Conservation (phyloP, 2,329 filamentous ascomycete species). For the Cladorrhinum sp. region DNA sequence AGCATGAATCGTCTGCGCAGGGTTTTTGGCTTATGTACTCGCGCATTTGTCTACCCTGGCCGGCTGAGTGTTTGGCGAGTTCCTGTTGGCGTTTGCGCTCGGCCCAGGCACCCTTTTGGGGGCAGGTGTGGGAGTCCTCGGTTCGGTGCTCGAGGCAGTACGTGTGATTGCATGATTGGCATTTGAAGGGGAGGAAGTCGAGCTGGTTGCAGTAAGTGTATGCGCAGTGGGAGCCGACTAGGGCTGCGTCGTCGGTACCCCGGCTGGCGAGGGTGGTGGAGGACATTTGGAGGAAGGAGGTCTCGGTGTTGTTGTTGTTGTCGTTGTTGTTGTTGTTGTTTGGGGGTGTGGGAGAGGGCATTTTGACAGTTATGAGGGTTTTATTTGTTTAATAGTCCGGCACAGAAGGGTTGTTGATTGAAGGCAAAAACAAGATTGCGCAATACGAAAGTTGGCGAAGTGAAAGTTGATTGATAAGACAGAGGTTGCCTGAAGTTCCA, state of each 20-base stretch:
- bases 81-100: conserved; percentile 53
- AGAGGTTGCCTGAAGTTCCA: not conserved
- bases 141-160: conserved; percentile 94
- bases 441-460: not conserved
- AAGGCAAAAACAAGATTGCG: not conserved
- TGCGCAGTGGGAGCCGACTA: conserved; percentile 89
- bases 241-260: conserved; percentile 69
- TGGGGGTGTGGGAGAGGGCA: conserved; percentile 50
- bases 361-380: conserved; percentile 32
- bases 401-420: too few species aligned
- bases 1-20: conserved; percentile 65
- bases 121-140: conserved; percentile 74
- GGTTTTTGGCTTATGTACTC: conserved; percentile 61
- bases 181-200: conserved; percentile 93
- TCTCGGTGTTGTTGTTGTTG: conserved; percentile 33
- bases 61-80: conserved; percentile 51
- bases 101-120: conserved; percentile 60
- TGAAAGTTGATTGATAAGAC: not conserved
- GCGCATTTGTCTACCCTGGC: conserved; percentile 51
- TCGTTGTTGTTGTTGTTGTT: conserved; percentile 26
- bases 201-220: conserved; percentile 88
- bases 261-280: conserved; percentile 42
- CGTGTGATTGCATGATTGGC: conserved; percentile 79
- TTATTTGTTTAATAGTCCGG: too few species aligned
- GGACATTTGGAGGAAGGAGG: conserved; percentile 70